Percentiles rank a stretch among this genome's conserved stretches.
Evolutionary conservation across 139 green algal genomes (phyloP).

Genomic region (Microglena sp.): DNA sequence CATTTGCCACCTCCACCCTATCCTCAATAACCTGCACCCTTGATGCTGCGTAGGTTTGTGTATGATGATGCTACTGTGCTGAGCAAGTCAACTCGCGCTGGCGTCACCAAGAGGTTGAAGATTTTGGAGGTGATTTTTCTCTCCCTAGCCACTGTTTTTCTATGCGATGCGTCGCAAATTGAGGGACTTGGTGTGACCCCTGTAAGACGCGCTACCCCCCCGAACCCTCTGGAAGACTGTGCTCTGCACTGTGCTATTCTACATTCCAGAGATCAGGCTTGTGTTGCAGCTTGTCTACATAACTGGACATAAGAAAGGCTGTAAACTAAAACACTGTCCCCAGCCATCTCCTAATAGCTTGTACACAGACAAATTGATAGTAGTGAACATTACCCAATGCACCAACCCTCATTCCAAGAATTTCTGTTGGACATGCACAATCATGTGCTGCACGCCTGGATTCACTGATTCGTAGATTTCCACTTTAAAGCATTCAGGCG

Average conservation of each 20-base stretch:
- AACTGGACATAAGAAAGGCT: not conserved
- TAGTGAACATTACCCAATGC: too few relatives aligned
- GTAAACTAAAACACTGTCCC: too few relatives aligned
- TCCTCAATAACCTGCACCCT: too few relatives aligned
- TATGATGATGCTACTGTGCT: constrained; percentile 85
- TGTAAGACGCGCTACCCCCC: not conserved
- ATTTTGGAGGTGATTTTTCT: constrained; percentile 58
- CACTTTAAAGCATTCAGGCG: too few relatives aligned
- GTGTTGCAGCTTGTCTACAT: not conserved
- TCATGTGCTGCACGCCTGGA: too few relatives aligned
- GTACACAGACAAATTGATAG: too few relatives aligned
- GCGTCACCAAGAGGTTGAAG: constrained; percentile 62
- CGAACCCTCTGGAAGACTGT: not conserved
- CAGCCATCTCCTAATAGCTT: too few relatives aligned
- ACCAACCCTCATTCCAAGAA: too few relatives aligned
- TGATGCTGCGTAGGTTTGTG: too few relatives aligned
- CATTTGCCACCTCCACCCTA: too few relatives aligned
- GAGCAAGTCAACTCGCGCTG: constrained; percentile 59
- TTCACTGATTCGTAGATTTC: too few relatives aligned
- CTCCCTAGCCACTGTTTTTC: not conserved
- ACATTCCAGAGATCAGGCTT: not conserved
- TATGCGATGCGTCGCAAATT: not conserved
- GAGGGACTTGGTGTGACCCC: not conserved
- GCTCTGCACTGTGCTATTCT: not conserved
- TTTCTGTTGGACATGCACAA: too few relatives aligned